Conservation (phyloP, 2,329 filamentous ascomycete species). For the Dryadomyces quercivorus region DNA sequence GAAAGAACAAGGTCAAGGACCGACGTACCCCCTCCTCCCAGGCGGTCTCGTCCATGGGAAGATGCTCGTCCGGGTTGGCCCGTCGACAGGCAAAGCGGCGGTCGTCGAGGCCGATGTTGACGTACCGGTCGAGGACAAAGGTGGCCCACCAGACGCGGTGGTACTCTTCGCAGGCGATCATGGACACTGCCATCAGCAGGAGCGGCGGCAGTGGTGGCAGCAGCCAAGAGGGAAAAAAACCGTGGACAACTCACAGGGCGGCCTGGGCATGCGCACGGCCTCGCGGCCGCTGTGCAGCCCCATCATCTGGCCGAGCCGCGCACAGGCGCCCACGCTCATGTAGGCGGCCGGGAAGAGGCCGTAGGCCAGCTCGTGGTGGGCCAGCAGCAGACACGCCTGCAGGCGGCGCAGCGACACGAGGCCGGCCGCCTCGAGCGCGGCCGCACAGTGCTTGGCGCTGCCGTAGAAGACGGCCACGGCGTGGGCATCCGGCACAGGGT, state of each 20-base stretch:
- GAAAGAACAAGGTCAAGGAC: background rate
- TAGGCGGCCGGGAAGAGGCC: conserved; percentile 9
- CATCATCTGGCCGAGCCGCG: conserved; percentile 7
- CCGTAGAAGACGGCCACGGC: conserved; percentile 1
- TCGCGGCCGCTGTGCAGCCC: conserved; percentile 5
- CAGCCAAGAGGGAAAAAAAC: too few relatives aligned
- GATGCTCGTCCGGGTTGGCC: conserved; percentile 6
- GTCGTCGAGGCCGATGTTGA: conserved; percentile 7
- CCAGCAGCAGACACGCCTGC: conserved; percentile 7
- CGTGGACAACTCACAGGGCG: too few relatives aligned
- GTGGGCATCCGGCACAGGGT: background rate
- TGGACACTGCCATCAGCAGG: conserved; percentile 5
- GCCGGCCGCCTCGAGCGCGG: conserved; percentile 5
- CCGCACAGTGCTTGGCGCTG: conserved; percentile 3
- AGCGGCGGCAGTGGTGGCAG: background rate
- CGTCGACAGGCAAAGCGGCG: conserved; percentile 7
- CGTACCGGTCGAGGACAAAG: conserved; percentile 8
- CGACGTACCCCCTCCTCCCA: conserved; percentile 9
- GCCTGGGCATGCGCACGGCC: background rate
- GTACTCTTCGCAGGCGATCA: conserved; percentile 6
- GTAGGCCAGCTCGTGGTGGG: conserved; percentile 7
- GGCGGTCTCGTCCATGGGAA: conserved; percentile 8
- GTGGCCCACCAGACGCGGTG: conserved; percentile 9
- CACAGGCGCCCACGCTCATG: conserved; percentile 8
- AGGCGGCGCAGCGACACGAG: conserved; percentile 4